Base-by-base conservation (phyloP, 306 rosid species). In the Castanopsis chinensis region DNA sequence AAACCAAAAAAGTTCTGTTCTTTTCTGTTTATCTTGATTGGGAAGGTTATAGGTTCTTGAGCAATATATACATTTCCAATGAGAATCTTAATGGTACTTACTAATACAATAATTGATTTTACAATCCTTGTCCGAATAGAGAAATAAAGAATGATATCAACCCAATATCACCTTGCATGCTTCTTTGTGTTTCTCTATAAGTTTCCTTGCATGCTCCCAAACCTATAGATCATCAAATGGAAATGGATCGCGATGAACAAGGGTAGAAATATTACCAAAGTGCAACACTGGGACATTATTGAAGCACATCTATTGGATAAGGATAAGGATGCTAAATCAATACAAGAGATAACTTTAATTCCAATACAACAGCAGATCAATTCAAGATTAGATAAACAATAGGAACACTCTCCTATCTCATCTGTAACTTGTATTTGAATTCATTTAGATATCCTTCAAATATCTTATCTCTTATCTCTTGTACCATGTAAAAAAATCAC, bases 171-270 rank as follows among this genome's bases (percentile, higher is more conserved):
- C 99, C 96, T 93, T 12, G 65, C 85, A 59, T 82, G 99, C 88
- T 93, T 91, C 88, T 75, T 89, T 74, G 79, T 83, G 83, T 82
- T 91, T 93, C 88, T 95, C 99, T 87, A 95, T 80, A 73, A 95
- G 90, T 83, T 95, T 95, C 54, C 99, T 89, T 56, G 94, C 99
- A 87, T 93, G 99, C 78, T 93, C 98, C 77, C 98, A 79, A 80
- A 91, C 99, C 99, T 93, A 63, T 59, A 69, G 51, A 78, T 51
- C 61, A 74, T 69, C 20, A 75, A 78, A 71, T 68, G 69, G 12
- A 45, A 28, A 72, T 49, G 32, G 73, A 77, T 72, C 54, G 58
- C 75, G 64, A 75, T 63, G 25, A 41, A 28, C 35, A 56, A 41
- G 73, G 21, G 72, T 78, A 67, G 21, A 6, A 2, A 75, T 27